A percentile compares a stretch with the other conserved stretches of the same genome.
Evolutionary conservation across 2,329 filamentous ascomycete species (phyloP).

Genomic region (Nemania sp.): DNA sequence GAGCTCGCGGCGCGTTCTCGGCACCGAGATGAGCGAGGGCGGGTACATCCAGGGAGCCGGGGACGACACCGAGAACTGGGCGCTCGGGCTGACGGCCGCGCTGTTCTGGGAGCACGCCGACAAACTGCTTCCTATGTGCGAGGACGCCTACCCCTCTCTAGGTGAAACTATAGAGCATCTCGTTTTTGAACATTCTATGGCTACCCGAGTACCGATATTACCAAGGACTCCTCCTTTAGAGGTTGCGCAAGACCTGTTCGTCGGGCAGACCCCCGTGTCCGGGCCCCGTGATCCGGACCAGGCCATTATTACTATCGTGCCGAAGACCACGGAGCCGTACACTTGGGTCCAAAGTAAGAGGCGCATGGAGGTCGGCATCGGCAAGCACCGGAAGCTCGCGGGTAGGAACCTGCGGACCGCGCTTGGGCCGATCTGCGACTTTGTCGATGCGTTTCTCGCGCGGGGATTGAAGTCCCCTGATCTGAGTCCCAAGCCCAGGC

Average conservation of each 20-base stretch:
- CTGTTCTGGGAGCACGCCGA: conserved; percentile 77
- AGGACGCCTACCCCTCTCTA: conserved; percentile 63
- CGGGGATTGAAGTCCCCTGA: too few relatives aligned
- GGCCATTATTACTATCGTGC: conserved; percentile 49
- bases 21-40: conserved; percentile 68
- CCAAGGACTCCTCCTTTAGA: conserved; percentile 26
- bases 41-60: conserved; percentile 91
- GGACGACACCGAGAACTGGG: conserved; percentile 95
- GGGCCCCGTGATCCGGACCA: conserved; percentile 22
- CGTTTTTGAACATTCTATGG: too few relatives aligned
- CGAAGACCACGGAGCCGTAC: conserved; percentile 49
- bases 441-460: conserved; percentile 51
- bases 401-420: conserved; percentile 80
- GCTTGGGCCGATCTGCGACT: conserved; percentile 64
- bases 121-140: conserved; percentile 62
- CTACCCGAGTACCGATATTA: too few relatives aligned
- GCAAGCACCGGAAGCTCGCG: conserved; percentile 72
- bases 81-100: conserved; percentile 72
- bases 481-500: background rate
- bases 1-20: conserved; percentile 71
- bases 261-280: conserved; percentile 28
- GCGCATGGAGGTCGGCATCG: conserved; percentile 63
- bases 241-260: conserved; percentile 42
- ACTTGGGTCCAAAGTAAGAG: conserved; percentile 44
- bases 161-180: too few relatives aligned